Base-by-base conservation (phyloP, 129 eudicot species). In the Deinandra increscens region DNA sequence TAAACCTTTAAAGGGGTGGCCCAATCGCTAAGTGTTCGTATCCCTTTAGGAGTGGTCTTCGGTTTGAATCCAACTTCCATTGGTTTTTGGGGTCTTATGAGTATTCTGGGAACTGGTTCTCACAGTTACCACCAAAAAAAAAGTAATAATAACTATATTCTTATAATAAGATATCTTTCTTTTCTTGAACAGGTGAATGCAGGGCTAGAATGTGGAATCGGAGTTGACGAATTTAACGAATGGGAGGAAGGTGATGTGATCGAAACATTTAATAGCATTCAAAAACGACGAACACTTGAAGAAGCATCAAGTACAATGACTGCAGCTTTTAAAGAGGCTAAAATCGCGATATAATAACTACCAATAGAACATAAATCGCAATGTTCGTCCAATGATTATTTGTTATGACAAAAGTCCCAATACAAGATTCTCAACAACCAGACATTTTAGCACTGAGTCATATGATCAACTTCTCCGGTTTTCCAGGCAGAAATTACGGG, bases 171-270 rank as follows among this genome's bases (percentile, higher is more conserved):
- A 29, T 9, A 29, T 58, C 19, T 29, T 80, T 73, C 39, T 26
- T 44, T 43, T 73, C 44, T 58, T 69, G 75, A 63, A 74, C 87
- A 93, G 99, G 97, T 89, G 62, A 87, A 75, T 68, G 91, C 87
- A 8, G 99, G 99, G 74, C 74, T 93, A 22, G 99, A 93, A 63
- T 93, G 99, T 69, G 99, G 99, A 20, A 87, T 93, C 17, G 97
- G 97, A 23, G 70, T 79, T 5, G 95, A 89, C 12, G 92, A 78
- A 4, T 93, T 81, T 67, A 72, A 70, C 26, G 90, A 89, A 58
- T 93, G 91, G 89, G 85, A 81, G 70, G 92, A 42, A 43, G 99
- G 99, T 4, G 95, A 93, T 58, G 73, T 64, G 15, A 65, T 89
- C 7, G 95, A 93, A 82, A 78, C 96, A 13, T 93, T 93, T 59